Evolutionary conservation across 176 grass and related monocot genomes (phyloP), one percentile per base, ranked within the genome.

Genomic region (Musa acuminata): DNA sequence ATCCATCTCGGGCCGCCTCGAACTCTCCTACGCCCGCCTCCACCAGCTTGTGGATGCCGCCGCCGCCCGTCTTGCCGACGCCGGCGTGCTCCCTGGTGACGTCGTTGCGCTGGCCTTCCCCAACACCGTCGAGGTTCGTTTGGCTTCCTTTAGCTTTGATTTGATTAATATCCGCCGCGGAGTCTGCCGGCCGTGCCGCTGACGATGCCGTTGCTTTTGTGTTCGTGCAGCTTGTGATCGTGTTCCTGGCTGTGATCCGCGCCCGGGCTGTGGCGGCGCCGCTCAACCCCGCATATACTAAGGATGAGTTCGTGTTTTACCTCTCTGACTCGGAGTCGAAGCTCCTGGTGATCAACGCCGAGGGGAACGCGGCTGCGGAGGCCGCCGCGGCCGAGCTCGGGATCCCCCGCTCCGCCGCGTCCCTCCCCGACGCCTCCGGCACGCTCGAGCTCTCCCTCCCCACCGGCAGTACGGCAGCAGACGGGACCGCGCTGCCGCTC

Each of bases 251-350:
- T n/a, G 87, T 87, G 8, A 87, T 91, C 57, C 85, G 90, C 0
- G 90, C 90, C 22, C 77, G 94, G 11, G 87, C 19, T 49, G 90
- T 93, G 62, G 90, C 90, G 19, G 84, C 90, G 51, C 88, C 94
- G 66, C 82, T 98, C 1, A 98, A 98, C 65, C 52, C 87, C 14
- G 86, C 84, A 35, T 98, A 98, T 76, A 98, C 88, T 27, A 78
- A 83, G 76, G 94, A 98, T n/a, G 94, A 98, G 78, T 93, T 93
- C 53, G 86, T 91, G 74, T 98, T 98, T 78, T 98, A 93, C 82
- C 82, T 98, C 24, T 85, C 94, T 0, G 90, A 98, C 67, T 98
- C 88, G 0, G 86, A 81, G 52, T 75, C 94, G 29, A 82, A 79
- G 2, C 52, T 93, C n/a, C 82, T 98, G 13, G 0, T 98, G 14